A percentile compares a stretch with the other conserved stretches of the same genome.
Conservation (phyloP, 2,329 filamentous ascomycete genomes). For the Talaromyces sp. region DNA sequence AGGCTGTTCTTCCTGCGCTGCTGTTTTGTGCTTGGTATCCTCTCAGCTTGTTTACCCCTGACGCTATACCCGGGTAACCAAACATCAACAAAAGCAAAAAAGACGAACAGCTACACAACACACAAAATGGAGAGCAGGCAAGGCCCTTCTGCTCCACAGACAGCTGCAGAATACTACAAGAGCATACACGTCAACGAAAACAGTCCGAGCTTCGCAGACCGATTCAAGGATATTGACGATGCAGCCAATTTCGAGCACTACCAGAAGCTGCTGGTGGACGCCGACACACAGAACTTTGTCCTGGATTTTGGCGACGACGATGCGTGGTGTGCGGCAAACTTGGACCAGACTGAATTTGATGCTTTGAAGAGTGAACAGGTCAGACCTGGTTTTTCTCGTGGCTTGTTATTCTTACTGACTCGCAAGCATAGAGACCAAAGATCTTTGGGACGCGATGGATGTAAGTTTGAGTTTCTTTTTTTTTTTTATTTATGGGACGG, state of each 20-base stretch:
- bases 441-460: slow-evolving; percentile 63
- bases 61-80: not conserved
- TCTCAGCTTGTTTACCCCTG: not conserved
- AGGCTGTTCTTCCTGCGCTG: not conserved
- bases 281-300: slow-evolving; percentile 34
- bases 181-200: not conserved
- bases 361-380: slow-evolving; percentile 28
- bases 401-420: not conserved
- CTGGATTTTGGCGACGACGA: slow-evolving; percentile 39
- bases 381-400: slow-evolving; percentile 9
- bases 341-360: slow-evolving; percentile 29
- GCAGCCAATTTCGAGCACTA: slow-evolving; percentile 24
- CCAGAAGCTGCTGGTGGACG: slow-evolving; percentile 21
- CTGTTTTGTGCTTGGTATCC: not conserved
- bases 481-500: not conserved
- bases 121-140: not conserved
- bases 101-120: not conserved
- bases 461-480: slow-evolving; percentile 36
- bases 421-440: slow-evolving; percentile 34
- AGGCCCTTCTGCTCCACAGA: not conserved
- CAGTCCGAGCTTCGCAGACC: slow-evolving; percentile 8
- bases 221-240: slow-evolving; percentile 35
- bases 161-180: slow-evolving; percentile 27
- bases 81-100: too few relatives aligned
- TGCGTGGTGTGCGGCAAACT: slow-evolving; percentile 35